Base-by-base conservation (phyloP, 306 rosid species). In the Begonia peltatifolia region DNA sequence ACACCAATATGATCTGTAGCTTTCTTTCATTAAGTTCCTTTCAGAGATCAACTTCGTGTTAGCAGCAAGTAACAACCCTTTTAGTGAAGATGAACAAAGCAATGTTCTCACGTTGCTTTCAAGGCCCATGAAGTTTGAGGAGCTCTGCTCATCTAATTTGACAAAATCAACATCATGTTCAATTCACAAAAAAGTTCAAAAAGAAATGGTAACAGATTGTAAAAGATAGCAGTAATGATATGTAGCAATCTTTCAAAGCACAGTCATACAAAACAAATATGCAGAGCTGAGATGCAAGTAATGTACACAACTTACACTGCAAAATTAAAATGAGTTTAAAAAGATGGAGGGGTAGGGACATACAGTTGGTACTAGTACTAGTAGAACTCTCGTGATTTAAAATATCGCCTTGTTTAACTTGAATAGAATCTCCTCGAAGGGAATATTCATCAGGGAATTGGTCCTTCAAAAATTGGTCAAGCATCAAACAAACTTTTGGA, bases 401-500 rank as follows among this genome's bases (percentile, higher is more conserved):
- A 48, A 44, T 59, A 30, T 76, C 61, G 50, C 64, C 66, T 61
- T 66, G 68, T 43, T 62, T 53, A 16, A 60, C 76, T 68, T 67
- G 82, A 59, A 75, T 58, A 46, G 61, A 63, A 62, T 50, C 71
- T 61, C 71, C 75, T 61, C 85, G 69, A 42, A 42, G 60, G 17
- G 68, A 71, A 80, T 75, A 84, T 63, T 84, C 88, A 62, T 71
- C 61, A 1, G 88, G 82, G 70, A 88, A 75, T 55, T 49, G 72
- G 66, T 73, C 76, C 63, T 71, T 75, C 74, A 88, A 50, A 72
- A 77, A 84, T 42, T 68, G 69, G 61, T 64, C 73, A 55, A 88
- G 73, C 69, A 54, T 77, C 76, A 77, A 69, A 77, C 80, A 81
- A 64, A 88, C 93, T 69, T 75, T 88, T 14, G 84, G 93, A 71